Conservation (phyloP, 108 stramenopile genomes). For the Parietichytrium sp. region DNA sequence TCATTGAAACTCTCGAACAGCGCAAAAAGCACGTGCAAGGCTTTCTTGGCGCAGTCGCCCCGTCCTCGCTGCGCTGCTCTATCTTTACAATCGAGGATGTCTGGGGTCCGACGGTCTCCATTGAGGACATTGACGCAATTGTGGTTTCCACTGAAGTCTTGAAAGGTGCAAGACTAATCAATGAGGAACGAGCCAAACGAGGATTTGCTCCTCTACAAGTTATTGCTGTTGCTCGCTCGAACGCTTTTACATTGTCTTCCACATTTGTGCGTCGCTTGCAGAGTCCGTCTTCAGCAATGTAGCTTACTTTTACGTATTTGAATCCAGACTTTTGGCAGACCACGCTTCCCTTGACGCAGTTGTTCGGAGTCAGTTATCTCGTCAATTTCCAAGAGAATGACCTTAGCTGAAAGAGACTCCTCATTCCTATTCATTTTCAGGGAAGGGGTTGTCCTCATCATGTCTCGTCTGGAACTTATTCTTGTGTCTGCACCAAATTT, state of each 20-base stretch:
- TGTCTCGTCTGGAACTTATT: too few species aligned
- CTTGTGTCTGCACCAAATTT: too few species aligned
- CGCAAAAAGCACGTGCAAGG: neutral
- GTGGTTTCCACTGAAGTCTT: constrained; percentile 39
- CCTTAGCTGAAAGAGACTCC: too few species aligned
- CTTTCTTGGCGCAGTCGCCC: constrained; percentile 14
- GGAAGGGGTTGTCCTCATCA: too few species aligned
- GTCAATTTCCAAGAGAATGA: too few species aligned
- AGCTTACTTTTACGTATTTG: too few species aligned
- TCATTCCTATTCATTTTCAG: too few species aligned
- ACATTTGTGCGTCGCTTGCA: constrained; percentile 24
- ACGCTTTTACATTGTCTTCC: neutral
- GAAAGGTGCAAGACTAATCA: constrained; percentile 22
- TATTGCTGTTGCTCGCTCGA: constrained; percentile 21
- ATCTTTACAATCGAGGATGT: neutral
- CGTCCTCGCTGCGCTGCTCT: neutral
- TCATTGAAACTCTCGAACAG: neutral
- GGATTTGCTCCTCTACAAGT: constrained; percentile 29
- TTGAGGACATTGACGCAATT: constrained; percentile 35
- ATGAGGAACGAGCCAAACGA: constrained; percentile 6
- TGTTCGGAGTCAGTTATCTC: too few species aligned
- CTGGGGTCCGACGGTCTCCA: neutral
- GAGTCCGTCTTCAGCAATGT: too few species aligned
- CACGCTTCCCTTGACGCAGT: too few species aligned
- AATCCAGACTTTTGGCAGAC: too few species aligned